Evolutionary conservation across 192 early-diverging fungal species (phyloP), one percentile per base, ranked within the genome.

Genomic region (Umbelopsis sp.): DNA sequence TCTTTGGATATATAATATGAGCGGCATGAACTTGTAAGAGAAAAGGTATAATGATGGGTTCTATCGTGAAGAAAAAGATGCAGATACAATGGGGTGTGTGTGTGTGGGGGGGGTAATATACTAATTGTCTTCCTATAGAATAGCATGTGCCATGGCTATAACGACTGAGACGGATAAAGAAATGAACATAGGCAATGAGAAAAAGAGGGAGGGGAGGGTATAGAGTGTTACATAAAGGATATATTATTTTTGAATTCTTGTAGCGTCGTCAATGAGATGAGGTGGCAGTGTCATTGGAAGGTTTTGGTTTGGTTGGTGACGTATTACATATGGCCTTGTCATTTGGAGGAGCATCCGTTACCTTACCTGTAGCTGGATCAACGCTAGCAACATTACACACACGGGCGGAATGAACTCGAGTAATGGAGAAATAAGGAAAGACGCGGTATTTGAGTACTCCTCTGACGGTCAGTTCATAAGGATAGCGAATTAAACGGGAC

Each of bases 381-480:
- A 79, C 66, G 10, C 70, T 62, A 0, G 69, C 49, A 36, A 79
- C 70, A 31, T 74, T 59, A 31, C 77, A 79, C 0, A 79, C 72
- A 11, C 73, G 45, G 21, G 65, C 69, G 20, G 77, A 68, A 31
- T 79, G 66, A 4, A 73, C 25, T 32, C 45, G 68, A 20, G 53
- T 70, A 2, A 76, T 5, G 11, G 62, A 65, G 6, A 69, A 65
- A 50, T 43, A 73, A 21, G 77, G 69, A 26, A 71, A 51, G 21
- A 74, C 21, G 25, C 53, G 72, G 31, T 79, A 79, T 41, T 79
- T 74, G 10, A 79, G 53, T 1, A 74, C 59, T n/a, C 77, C 77
- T 67, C 77, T 50, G 3, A 79, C 70, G 11, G 77, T 79, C 31
- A 79, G 45, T 32, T 79, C 73, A 56, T 79, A 79, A 4, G 77